phyloP scores from a whole-genome alignment of 78 protist genomes.

The Kipferlia bialata region DNA sequence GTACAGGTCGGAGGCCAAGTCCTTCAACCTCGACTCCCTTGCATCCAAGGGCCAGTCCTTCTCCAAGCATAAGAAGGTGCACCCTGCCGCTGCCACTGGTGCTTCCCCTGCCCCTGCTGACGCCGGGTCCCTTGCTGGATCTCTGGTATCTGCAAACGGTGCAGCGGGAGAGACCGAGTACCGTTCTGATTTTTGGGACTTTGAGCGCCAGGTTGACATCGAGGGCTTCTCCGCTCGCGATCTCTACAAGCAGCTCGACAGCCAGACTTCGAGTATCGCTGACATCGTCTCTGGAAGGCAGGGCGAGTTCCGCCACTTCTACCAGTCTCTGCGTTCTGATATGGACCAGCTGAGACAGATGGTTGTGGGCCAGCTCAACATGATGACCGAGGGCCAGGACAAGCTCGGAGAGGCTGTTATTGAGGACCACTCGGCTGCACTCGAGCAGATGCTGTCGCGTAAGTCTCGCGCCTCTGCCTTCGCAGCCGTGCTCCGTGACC shows the following conservation, averaged over 20 bases:
- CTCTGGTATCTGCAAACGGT: not conserved
- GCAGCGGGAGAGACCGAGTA: not conserved
- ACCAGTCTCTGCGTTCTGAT: too few relatives aligned
- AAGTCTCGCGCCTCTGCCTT: too few relatives aligned
- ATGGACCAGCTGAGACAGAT: too few relatives aligned
- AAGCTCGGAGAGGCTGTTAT: too few relatives aligned
- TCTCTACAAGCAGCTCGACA: slow-evolving; percentile 38
- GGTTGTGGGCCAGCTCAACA: too few relatives aligned
- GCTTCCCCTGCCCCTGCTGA: not conserved
- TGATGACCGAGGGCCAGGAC: too few relatives aligned
- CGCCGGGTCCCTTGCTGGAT: not conserved
- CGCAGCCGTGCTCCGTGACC: too few relatives aligned
- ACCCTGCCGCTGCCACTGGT: too few relatives aligned
- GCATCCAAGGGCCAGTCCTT: not conserved
- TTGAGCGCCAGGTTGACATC: not conserved
- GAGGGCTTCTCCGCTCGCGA: slow-evolving; percentile 32
- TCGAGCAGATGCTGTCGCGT: too few relatives aligned
- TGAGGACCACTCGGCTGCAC: too few relatives aligned
- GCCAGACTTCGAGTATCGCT: slow-evolving; percentile 18
- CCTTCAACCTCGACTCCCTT: not conserved
- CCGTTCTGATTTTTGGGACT: not conserved
- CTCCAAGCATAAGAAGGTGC: not conserved
- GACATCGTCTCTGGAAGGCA: too few relatives aligned
- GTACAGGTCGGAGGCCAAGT: not conserved
- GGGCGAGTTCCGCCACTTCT: too few relatives aligned